Conservation (phyloP, 1,139 yeast genomes). For the Suhomyces maxii region DNA sequence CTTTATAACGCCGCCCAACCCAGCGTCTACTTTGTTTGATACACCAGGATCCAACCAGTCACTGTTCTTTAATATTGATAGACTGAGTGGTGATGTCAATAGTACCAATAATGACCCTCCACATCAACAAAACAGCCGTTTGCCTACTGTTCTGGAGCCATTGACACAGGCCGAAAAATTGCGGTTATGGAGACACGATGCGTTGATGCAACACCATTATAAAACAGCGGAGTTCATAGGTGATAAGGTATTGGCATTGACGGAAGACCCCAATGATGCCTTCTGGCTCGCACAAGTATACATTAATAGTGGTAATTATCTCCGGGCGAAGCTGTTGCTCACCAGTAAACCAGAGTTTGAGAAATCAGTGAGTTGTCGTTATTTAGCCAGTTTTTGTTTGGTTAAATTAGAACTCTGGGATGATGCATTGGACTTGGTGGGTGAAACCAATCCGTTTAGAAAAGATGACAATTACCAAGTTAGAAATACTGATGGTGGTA, state of each 20-base stretch:
- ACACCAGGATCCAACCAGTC: conserved; percentile 45
- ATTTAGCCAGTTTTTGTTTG: conserved; percentile 75
- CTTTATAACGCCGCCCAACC: conserved; percentile 59
- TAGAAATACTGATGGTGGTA: conserved; percentile 66
- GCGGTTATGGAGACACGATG: conserved; percentile 92
- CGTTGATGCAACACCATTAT: conserved; percentile 89
- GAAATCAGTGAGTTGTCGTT: conserved; percentile 69
- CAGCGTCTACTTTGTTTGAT: conserved; percentile 41
- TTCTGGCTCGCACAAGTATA: conserved; percentile 95
- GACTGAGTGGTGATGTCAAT: conserved; percentile 18
- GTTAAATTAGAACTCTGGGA: conserved; percentile 78
- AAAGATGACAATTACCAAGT: conserved; percentile 40
- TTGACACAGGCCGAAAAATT: conserved; percentile 82
- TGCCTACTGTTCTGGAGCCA: conserved; percentile 31
- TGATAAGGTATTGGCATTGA: conserved; percentile 79
- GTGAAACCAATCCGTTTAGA: conserved; percentile 76
- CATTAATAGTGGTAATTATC: conserved; percentile 70
- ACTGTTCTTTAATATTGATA: conserved; percentile 39
- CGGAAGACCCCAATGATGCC: conserved; percentile 88
- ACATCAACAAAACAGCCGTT: conserved; percentile 12
- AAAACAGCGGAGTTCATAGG: conserved; percentile 90
- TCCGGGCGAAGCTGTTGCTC: conserved; percentile 71
- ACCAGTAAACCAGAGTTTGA: conserved; percentile 43
- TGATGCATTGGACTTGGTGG: conserved; percentile 84
- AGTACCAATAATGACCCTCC: conserved; percentile 15